Evolutionary conservation across 179 eudicot species (phyloP).

Genomic region (Amaranthus tricolor): DNA sequence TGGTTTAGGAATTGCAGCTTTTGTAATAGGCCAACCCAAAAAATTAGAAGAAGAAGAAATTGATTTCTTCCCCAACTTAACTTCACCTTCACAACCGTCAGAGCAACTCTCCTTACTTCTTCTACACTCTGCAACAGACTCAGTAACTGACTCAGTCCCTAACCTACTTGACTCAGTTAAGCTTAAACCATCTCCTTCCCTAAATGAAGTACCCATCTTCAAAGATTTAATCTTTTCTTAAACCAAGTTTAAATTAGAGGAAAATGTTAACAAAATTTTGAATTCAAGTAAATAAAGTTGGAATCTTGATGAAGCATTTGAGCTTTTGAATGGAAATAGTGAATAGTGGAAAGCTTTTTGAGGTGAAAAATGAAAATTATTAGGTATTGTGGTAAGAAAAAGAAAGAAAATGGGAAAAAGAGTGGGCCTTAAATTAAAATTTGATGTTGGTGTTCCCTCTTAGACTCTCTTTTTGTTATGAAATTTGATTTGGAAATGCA

Average conservation of each 20-base stretch:
- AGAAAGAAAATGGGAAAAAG: constrained; percentile 6
- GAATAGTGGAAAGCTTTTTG: constrained; percentile 4
- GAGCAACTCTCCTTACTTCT: constrained; percentile 24
- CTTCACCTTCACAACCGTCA: constrained; percentile 31
- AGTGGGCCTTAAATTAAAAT: constrained; percentile 27
- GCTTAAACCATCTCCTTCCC: constrained; percentile 26
- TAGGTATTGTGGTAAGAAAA: neutral
- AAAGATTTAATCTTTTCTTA: constrained; percentile 3
- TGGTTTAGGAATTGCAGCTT: constrained; percentile 32
- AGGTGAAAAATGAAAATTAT: neutral
- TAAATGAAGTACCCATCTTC: constrained; percentile 38
- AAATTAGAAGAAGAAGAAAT: constrained; percentile 43
- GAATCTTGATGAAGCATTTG: neutral
- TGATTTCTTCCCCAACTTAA: constrained; percentile 15
- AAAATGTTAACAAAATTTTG: constrained; percentile 6
- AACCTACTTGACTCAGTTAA: constrained; percentile 26
- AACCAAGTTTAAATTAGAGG: neutral
- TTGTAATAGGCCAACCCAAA: constrained; percentile 66
- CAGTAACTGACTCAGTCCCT: constrained; percentile 22
- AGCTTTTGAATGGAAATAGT: constrained; percentile 10
- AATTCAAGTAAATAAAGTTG: constrained; percentile 21
- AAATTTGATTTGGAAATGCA: constrained; percentile 26
- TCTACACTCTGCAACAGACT: constrained; percentile 32
- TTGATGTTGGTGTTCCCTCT: neutral
- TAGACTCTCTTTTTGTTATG: constrained; percentile 10